Conservation (phyloP, 2,329 filamentous ascomycete genomes). For the Xylaria sp. region DNA sequence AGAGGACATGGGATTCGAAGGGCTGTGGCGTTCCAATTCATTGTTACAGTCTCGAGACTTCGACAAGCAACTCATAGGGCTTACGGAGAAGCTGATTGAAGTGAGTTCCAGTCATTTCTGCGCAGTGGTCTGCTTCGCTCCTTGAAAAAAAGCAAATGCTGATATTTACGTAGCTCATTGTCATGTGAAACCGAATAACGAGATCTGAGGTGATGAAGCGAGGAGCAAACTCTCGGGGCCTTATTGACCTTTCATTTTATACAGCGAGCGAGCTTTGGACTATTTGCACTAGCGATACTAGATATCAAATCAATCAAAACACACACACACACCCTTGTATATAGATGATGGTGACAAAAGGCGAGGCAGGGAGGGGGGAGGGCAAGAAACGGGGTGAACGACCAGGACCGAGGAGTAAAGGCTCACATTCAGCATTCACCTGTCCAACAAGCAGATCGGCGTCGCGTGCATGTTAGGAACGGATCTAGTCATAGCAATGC, state of each 20-base stretch:
- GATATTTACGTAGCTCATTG: conserved; percentile 35
- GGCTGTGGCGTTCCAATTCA: conserved; percentile 68
- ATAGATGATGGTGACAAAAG: conserved; percentile 9
- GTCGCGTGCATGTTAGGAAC: conserved; percentile 3
- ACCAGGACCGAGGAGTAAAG: not conserved
- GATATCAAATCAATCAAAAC: not conserved
- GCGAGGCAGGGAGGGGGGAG: not conserved
- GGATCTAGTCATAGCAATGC: conserved; percentile 3
- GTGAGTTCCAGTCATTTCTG: conserved; percentile 52
- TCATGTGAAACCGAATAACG: conserved; percentile 29
- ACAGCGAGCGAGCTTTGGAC: conserved; percentile 18
- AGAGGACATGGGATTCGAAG: conserved; percentile 70
- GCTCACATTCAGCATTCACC: not conserved
- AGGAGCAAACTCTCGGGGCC: not conserved
- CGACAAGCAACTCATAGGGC: conserved; percentile 61
- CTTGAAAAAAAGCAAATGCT: conserved; percentile 9
- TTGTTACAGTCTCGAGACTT: conserved; percentile 61
- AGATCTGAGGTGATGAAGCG: not conserved
- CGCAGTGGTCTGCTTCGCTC: not conserved
- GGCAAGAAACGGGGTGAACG: not conserved
- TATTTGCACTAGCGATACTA: not conserved
- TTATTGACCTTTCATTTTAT: conserved; percentile 4
- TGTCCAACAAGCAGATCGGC: not conserved
- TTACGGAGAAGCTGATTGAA: conserved; percentile 71
- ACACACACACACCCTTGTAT: conserved; percentile 2